phyloP scores from a whole-genome alignment of 75 land plant genomes.

The Azolla pinnata region DNA sequence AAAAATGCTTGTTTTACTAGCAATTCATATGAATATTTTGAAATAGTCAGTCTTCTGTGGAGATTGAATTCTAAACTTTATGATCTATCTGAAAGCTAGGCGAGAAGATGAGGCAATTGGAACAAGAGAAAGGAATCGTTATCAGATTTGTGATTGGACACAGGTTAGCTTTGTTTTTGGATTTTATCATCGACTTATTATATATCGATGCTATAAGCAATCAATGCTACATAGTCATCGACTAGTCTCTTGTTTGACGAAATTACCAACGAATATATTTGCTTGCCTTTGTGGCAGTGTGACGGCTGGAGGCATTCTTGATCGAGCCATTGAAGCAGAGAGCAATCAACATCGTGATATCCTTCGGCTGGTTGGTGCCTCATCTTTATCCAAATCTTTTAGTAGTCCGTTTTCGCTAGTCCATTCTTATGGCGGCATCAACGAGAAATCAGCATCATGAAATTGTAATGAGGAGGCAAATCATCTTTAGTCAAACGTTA shows the following conservation, averaged over 20 bases:
- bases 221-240: too few relatives aligned
- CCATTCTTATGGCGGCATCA: not conserved
- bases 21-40: not conserved
- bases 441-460: too few relatives aligned
- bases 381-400: not conserved
- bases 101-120: slow-evolving; percentile 43
- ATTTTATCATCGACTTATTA: too few relatives aligned
- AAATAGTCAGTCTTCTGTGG: not conserved
- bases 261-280: too few relatives aligned
- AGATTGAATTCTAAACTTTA: not conserved
- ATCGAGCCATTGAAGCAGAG: slow-evolving; percentile 88
- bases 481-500: too few relatives aligned
- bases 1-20: not conserved
- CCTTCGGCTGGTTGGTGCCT: slow-evolving; percentile 55
- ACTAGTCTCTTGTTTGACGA: too few relatives aligned
- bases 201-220: too few relatives aligned
- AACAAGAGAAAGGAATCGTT: slow-evolving; percentile 58
- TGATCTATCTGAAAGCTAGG: slow-evolving; percentile 18
- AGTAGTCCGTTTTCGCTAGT: not conserved
- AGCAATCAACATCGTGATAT: slow-evolving; percentile 76
- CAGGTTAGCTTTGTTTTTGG: too few relatives aligned
- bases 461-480: too few relatives aligned
- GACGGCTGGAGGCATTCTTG: slow-evolving; percentile 79
- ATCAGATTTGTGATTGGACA: slow-evolving; percentile 65
- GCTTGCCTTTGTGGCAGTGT: too few relatives aligned